Percentiles rank a stretch among this genome's conserved stretches.
These are phyloP conservation scores for Pichia eremophila DNA, from an alignment of 805 yeast species.

Conservation along the genomic window DNA sequence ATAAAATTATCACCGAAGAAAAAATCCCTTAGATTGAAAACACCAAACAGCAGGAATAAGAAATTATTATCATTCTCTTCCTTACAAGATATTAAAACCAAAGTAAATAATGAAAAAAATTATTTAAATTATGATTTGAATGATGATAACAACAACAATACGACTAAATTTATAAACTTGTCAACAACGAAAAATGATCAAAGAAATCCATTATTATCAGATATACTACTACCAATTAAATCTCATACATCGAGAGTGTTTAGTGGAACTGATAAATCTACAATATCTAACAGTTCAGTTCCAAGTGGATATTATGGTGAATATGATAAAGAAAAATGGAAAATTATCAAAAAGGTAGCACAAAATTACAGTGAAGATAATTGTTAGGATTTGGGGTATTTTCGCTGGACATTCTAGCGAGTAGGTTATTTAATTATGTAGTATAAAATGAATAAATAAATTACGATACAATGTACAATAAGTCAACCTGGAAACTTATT, in stretches of 20 bases:
- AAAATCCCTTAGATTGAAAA: conserved; percentile 3
- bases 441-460: too few species aligned
- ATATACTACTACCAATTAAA: not conserved
- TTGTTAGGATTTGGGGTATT: too few species aligned
- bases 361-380: not conserved
- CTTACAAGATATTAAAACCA: too few species aligned
- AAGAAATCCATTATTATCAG: too few species aligned
- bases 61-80: not conserved
- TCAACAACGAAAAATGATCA: not conserved
- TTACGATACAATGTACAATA: too few species aligned
- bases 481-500: too few species aligned
- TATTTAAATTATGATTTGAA: too few species aligned
- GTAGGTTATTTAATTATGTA: too few species aligned
- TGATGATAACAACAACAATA: not conserved
- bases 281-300: conserved; percentile 27
- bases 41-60: not conserved
- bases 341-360: conserved; percentile 32
- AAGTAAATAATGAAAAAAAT: too few species aligned
- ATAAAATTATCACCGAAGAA: conserved; percentile 21
- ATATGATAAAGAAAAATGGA: conserved; percentile 60
- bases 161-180: not conserved
- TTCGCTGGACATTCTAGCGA: too few species aligned
- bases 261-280: conserved; percentile 16
- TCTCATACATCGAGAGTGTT: conserved; percentile 6
- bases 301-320: conserved; percentile 56